Conservation (phyloP, 768 basidiomycete genomes). For the Auricularia sp. region DNA sequence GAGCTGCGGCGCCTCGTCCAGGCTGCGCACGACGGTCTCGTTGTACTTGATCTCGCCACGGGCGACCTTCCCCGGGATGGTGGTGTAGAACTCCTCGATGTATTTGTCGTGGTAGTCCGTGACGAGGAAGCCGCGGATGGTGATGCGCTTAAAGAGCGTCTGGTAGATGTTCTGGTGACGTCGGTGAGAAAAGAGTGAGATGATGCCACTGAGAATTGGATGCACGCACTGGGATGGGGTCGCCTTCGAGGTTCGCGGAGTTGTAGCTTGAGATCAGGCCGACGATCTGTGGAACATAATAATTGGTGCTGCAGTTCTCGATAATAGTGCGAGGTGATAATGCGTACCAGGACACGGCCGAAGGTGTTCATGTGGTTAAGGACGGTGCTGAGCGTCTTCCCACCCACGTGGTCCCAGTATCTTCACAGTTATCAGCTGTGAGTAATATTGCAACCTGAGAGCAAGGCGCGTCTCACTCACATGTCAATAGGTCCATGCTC, state of each 20-base stretch:
- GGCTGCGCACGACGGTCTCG: constrained; percentile 37
- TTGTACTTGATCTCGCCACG: constrained; percentile 37
- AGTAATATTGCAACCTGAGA: background rate
- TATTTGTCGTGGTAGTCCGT: constrained; percentile 27
- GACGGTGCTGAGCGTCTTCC: constrained; percentile 47
- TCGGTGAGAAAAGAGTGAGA: constrained; percentile 15
- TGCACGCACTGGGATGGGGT: constrained; percentile 12
- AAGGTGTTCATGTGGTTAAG: constrained; percentile 33
- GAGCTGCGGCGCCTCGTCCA: constrained; percentile 32
- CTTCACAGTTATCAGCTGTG: constrained; percentile 14
- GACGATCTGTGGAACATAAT: background rate
- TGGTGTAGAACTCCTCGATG: constrained; percentile 31
- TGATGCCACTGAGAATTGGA: constrained; percentile 18
- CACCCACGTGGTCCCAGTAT: constrained; percentile 54
- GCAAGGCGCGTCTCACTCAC: constrained; percentile 10
- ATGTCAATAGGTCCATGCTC: constrained; percentile 27
- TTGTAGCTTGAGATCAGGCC: constrained; percentile 16
- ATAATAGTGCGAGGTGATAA: background rate
- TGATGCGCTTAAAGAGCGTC: constrained; percentile 31
- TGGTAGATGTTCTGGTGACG: constrained; percentile 26
- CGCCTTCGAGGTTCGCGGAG: constrained; percentile 8
- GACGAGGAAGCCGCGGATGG: constrained; percentile 38
- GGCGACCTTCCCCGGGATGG: constrained; percentile 31
- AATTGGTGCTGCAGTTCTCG: background rate
- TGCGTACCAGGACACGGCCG: constrained; percentile 38